phyloP scores from a whole-genome alignment of 2,329 filamentous ascomycete species.

The Incumbomyces delicatus region DNA sequence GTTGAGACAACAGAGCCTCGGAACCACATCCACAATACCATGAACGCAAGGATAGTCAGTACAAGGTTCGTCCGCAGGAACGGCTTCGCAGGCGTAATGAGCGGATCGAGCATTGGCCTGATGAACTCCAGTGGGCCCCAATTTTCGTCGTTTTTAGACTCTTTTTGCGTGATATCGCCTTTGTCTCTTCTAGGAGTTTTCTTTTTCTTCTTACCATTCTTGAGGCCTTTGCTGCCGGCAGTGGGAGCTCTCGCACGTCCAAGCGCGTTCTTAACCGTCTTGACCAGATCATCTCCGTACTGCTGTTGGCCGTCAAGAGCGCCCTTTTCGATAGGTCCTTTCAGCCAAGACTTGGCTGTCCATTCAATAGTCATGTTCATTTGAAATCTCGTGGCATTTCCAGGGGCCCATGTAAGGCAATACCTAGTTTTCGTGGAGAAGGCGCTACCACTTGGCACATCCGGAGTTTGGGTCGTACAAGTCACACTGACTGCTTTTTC shows the following conservation, averaged over 20 bases:
- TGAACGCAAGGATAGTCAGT: slow-evolving; percentile 61
- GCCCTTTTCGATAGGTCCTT: slow-evolving; percentile 91
- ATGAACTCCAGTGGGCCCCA: slow-evolving; percentile 82
- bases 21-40: slow-evolving; percentile 68
- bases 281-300: slow-evolving; percentile 72
- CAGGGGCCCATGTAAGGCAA: slow-evolving; percentile 83
- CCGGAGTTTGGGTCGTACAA: slow-evolving; percentile 77
- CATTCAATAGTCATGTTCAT: slow-evolving; percentile 90
- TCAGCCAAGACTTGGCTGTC: slow-evolving; percentile 96
- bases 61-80: slow-evolving; percentile 68
- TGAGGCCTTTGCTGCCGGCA: slow-evolving; percentile 34
- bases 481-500: slow-evolving; percentile 80
- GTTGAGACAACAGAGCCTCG: slow-evolving; percentile 33
- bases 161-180: slow-evolving; percentile 37
- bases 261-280: slow-evolving; percentile 63
- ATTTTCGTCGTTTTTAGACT: slow-evolving; percentile 33
- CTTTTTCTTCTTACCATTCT: slow-evolving; percentile 53
- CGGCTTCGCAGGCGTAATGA: slow-evolving; percentile 59
- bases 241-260: slow-evolving; percentile 49
- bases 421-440: slow-evolving; percentile 92
- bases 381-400: slow-evolving; percentile 73
- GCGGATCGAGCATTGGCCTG: slow-evolving; percentile 57
- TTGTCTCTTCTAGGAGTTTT: slow-evolving; percentile 36
- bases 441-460: slow-evolving; percentile 87
- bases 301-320: slow-evolving; percentile 79